phyloP scores from a whole-genome alignment of 2,329 filamentous ascomycete genomes.

The Fusarium guadeloupense region DNA sequence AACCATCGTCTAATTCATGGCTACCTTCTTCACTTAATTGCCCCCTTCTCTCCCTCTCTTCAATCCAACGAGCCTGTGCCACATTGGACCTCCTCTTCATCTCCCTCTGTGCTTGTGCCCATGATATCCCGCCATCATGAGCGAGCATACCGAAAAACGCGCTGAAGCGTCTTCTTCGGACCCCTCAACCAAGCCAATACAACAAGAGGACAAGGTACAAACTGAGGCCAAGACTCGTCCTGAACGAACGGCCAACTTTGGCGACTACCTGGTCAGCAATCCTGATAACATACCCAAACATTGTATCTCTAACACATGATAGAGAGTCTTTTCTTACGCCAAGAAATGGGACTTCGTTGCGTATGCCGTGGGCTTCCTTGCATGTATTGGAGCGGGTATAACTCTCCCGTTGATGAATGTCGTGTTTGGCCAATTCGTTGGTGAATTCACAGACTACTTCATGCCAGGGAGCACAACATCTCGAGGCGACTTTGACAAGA shows the following conservation, averaged over 20 bases:
- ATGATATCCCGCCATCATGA: slow-evolving; percentile 21
- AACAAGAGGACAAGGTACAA: slow-evolving; percentile 43
- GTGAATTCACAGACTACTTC: slow-evolving; percentile 58
- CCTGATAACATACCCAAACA: neutral
- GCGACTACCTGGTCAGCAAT: slow-evolving; percentile 57
- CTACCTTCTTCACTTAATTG: neutral
- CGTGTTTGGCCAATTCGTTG: slow-evolving; percentile 63
- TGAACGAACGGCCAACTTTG: slow-evolving; percentile 56
- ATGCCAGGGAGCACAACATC: slow-evolving; percentile 44
- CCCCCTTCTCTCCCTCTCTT: neutral
- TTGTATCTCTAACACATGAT: neutral
- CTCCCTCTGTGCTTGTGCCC: neutral
- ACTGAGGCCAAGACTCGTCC: slow-evolving; percentile 50
- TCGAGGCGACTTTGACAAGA: slow-evolving; percentile 51
- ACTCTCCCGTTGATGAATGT: slow-evolving; percentile 69
- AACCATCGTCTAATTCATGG: neutral
- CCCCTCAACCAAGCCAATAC: slow-evolving; percentile 1
- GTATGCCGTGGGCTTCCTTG: slow-evolving; percentile 57
- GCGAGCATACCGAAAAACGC: slow-evolving; percentile 25
- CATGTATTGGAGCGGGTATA: slow-evolving; percentile 62
- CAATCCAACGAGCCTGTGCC: neutral
- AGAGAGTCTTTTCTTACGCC: slow-evolving; percentile 65
- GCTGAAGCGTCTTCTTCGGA: slow-evolving; percentile 10
- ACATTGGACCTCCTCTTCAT: neutral
- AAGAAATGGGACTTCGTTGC: slow-evolving; percentile 61